Conservation (phyloP, 2,329 filamentous ascomycete species). For the Colletotrichum aenigma region DNA sequence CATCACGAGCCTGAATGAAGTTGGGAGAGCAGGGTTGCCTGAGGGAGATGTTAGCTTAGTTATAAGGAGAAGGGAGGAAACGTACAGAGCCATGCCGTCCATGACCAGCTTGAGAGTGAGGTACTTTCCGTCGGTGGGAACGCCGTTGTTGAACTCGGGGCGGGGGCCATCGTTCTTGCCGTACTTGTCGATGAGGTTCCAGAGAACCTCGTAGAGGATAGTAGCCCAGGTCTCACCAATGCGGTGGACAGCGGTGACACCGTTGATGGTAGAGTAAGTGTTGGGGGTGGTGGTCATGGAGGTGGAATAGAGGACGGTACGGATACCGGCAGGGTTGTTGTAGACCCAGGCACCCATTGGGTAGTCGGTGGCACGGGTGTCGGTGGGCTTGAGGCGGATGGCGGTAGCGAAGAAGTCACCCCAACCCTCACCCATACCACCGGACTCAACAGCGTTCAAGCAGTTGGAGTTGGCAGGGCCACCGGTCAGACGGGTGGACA, state of each 20-base stretch:
- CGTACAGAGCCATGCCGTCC: slow-evolving; percentile 51
- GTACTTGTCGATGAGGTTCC: slow-evolving; percentile 62
- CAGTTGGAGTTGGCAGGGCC: slow-evolving; percentile 59
- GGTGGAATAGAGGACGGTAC: slow-evolving; percentile 56
- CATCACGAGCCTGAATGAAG: slow-evolving; percentile 56
- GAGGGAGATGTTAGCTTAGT: neutral
- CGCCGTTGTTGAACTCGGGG: slow-evolving; percentile 47
- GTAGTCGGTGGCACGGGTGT: slow-evolving; percentile 51
- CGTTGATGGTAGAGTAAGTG: slow-evolving; percentile 50
- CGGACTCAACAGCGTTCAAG: slow-evolving; percentile 48
- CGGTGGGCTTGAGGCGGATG: slow-evolving; percentile 47
- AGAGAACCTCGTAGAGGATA: slow-evolving; percentile 59
- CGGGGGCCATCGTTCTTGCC: slow-evolving; percentile 49
- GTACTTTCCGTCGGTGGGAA: slow-evolving; percentile 58
- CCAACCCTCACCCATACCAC: slow-evolving; percentile 66
- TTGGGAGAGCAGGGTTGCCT: slow-evolving; percentile 60
- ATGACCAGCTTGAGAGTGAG: slow-evolving; percentile 57
- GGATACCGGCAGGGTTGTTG: slow-evolving; percentile 48
- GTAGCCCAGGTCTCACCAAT: slow-evolving; percentile 58
- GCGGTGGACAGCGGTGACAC: slow-evolving; percentile 43
- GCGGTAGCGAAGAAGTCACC: slow-evolving; percentile 59
- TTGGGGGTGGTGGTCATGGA: slow-evolving; percentile 52
- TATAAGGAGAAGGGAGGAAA: neutral
- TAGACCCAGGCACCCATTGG: slow-evolving; percentile 55
- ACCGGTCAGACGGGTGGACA: slow-evolving; percentile 64